These are phyloP conservation scores for Piloderma croceum DNA, from an alignment of 768 basidiomycete species.

Conservation along the genomic window DNA sequence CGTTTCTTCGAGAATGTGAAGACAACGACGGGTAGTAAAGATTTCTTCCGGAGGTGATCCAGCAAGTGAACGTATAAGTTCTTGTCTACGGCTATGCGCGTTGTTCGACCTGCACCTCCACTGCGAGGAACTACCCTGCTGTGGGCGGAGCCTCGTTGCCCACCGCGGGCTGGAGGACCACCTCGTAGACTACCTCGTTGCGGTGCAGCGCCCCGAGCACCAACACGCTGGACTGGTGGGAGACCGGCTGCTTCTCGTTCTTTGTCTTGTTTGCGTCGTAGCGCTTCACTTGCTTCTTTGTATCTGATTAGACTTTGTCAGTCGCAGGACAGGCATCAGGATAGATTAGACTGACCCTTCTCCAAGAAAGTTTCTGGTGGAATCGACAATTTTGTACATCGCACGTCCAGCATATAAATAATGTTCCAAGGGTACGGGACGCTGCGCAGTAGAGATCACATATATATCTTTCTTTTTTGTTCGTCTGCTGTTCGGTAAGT, in stretches of 20 bases:
- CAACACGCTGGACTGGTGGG: constrained; percentile 76
- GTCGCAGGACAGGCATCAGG: background rate
- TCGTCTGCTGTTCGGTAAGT: constrained; percentile 47
- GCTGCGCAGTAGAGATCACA: constrained; percentile 93
- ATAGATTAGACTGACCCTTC: constrained; percentile 48
- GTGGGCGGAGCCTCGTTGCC: constrained; percentile 29
- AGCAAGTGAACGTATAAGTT: constrained; percentile 93
- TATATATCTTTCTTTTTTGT: constrained; percentile 99
- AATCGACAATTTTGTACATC: constrained; percentile 87
- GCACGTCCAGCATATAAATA: constrained; percentile 94
- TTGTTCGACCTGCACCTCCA: constrained; percentile 48
- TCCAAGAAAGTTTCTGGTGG: constrained; percentile 63
- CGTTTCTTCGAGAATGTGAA: constrained; percentile 97
- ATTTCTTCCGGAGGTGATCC: constrained; percentile 77
- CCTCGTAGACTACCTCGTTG: constrained; percentile 54
- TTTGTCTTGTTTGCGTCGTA: constrained; percentile 94
- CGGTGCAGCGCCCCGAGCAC: constrained; percentile 63
- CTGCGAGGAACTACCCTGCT: constrained; percentile 31
- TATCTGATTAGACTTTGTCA: constrained; percentile 47
- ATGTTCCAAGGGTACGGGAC: constrained; percentile 96
- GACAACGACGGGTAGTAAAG: constrained; percentile 87
- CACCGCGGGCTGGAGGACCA: constrained; percentile 29
- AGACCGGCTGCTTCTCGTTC: constrained; percentile 94
- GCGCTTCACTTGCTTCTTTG: constrained; percentile 83
- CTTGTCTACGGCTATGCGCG: constrained; percentile 72